phyloP scores from a whole-genome alignment of 331 rosid species.

The Rosa hybrid region DNA sequence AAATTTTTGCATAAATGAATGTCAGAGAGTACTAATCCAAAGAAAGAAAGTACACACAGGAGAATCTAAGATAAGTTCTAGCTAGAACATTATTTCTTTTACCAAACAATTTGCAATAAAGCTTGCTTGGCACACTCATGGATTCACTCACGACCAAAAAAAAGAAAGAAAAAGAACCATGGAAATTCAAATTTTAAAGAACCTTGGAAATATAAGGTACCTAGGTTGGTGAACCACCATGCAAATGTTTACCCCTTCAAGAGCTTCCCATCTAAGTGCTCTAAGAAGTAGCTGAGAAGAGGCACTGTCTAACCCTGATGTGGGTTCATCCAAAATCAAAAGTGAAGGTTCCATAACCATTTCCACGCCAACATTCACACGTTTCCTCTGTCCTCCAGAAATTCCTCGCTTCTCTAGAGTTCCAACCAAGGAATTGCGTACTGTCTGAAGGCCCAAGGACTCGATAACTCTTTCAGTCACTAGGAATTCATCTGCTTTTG shows the following conservation, averaged over 20 bases:
- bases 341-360: slow-evolving; percentile 99
- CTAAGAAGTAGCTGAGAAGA: slow-evolving; percentile 85
- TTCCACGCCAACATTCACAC: slow-evolving; percentile 94
- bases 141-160: too few relatives aligned
- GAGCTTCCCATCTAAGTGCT: slow-evolving; percentile 94
- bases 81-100: slow-evolving; percentile 6
- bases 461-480: slow-evolving; percentile 88
- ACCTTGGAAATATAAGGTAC: slow-evolving; percentile 39
- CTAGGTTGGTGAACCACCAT: slow-evolving; percentile 99
- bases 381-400: slow-evolving; percentile 95
- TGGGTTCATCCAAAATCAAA: slow-evolving; percentile 89
- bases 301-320: slow-evolving; percentile 96
- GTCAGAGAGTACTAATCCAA: neutral
- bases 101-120: neutral
- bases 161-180: too few relatives aligned
- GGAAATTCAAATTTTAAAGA: neutral
- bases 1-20: slow-evolving; percentile 32
- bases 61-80: slow-evolving; percentile 8
- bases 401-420: slow-evolving; percentile 93
- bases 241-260: slow-evolving; percentile 90
- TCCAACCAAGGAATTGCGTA: slow-evolving; percentile 81
- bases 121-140: neutral
- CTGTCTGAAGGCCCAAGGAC: slow-evolving; percentile 83
- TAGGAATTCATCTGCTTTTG: slow-evolving; percentile 72
- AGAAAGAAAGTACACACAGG: slow-evolving; percentile 2